Percentiles rank a stretch among this genome's conserved stretches.
phyloP scores from a whole-genome alignment of 179 eudicot genomes.

The Heliamphora pulchella region DNA sequence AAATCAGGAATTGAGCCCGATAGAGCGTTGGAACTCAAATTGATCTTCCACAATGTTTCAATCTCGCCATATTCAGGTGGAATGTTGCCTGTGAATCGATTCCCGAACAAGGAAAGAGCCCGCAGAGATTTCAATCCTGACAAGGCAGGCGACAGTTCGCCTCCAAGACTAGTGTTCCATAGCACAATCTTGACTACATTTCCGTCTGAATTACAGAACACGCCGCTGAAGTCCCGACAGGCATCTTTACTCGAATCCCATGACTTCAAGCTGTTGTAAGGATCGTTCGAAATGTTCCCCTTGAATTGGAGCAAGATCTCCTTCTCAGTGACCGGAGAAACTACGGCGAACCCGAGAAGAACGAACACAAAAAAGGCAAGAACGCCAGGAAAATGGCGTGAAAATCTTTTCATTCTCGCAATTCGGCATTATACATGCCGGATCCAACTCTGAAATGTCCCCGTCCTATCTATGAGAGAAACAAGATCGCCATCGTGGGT shows the following conservation, averaged over 20 bases:
- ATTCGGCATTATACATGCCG: conserved; percentile 41
- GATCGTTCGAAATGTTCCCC: conserved; percentile 66
- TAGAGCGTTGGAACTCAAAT: conserved; percentile 78
- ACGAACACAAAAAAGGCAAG: not conserved
- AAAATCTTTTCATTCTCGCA: conserved; percentile 34
- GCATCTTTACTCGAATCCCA: conserved; percentile 57
- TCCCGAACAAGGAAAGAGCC: conserved; percentile 59
- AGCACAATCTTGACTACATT: conserved; percentile 77
- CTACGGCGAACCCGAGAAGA: conserved; percentile 22
- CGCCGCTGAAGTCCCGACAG: conserved; percentile 57
- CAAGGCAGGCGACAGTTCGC: conserved; percentile 66
- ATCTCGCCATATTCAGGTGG: conserved; percentile 65
- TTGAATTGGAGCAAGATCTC: conserved; percentile 79
- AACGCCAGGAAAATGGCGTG: conserved; percentile 6
- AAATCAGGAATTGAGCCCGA: conserved; percentile 81
- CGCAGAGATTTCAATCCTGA: conserved; percentile 55
- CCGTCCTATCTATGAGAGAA: not conserved
- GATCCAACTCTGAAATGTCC: conserved; percentile 17
- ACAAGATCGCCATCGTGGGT: not conserved
- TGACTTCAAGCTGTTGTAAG: conserved; percentile 48
- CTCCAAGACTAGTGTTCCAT: conserved; percentile 79
- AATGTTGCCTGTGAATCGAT: conserved; percentile 61
- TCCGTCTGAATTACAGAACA: conserved; percentile 56
- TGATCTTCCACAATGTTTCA: conserved; percentile 71
- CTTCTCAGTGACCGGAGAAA: conserved; percentile 47